These are phyloP conservation scores for Wickerhamomyces rabaulensis DNA, from an alignment of 805 yeast genomes.

Conservation along the genomic window DNA sequence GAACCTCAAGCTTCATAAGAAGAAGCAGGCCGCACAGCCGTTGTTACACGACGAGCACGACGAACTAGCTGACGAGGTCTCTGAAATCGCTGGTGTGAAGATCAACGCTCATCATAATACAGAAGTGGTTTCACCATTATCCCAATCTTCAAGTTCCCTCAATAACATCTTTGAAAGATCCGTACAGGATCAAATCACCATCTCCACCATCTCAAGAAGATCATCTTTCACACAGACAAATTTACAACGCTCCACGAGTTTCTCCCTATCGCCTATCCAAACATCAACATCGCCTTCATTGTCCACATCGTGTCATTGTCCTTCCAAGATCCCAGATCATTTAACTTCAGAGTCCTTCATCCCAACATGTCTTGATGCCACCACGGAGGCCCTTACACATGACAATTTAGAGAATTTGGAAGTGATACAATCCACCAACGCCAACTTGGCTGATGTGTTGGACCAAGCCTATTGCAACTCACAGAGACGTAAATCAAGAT, in stretches of 20 bases:
- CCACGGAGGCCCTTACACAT: slow-evolving; percentile 58
- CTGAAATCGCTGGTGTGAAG: background rate
- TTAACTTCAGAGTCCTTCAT: slow-evolving; percentile 52
- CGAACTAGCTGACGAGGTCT: background rate
- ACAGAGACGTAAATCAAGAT: background rate
- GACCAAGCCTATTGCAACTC: slow-evolving; percentile 3
- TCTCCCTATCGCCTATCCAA: slow-evolving; percentile 4
- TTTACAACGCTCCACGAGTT: slow-evolving; percentile 1
- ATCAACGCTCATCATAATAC: background rate
- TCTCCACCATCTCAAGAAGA: slow-evolving; percentile 3
- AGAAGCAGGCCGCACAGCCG: background rate
- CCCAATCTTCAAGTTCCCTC: background rate
- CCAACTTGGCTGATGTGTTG: slow-evolving; percentile 4
- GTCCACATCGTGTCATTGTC: too few relatives aligned
- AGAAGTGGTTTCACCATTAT: background rate
- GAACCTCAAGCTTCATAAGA: too few relatives aligned
- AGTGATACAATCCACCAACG: slow-evolving; percentile 50
- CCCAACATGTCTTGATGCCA: slow-evolving; percentile 79
- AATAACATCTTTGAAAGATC: slow-evolving; percentile 15
- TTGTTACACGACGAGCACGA: background rate
- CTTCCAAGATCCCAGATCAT: slow-evolving; percentile 4
- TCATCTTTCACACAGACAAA: slow-evolving; percentile 5
- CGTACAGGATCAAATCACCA: slow-evolving; percentile 11
- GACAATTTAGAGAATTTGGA: slow-evolving; percentile 62
- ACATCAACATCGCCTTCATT: background rate